These are phyloP conservation scores for Lecanicillium sp. DNA, from an alignment of 2,329 filamentous ascomycete genomes.

Conservation along the genomic window DNA sequence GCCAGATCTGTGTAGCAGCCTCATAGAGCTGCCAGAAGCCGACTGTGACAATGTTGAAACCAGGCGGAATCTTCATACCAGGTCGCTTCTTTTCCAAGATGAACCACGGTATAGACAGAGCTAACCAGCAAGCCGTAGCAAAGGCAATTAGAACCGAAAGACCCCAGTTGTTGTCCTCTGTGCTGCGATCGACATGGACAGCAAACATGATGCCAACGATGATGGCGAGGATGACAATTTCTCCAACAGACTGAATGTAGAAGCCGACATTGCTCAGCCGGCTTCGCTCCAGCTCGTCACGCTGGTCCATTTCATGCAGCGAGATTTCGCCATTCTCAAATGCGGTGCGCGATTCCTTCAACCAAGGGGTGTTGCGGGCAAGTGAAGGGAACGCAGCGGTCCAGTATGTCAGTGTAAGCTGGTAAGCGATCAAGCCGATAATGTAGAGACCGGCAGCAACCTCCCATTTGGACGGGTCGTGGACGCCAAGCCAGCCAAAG, in stretches of 20 bases:
- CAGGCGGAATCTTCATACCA: constrained; percentile 34
- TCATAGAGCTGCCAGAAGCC: constrained; percentile 54
- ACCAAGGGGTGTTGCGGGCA: constrained; percentile 25
- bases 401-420: constrained; percentile 61
- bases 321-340: constrained; percentile 38
- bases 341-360: constrained; percentile 22
- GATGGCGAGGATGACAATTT: constrained; percentile 54
- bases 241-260: constrained; percentile 53
- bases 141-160: constrained; percentile 58
- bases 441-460: constrained; percentile 55
- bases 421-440: constrained; percentile 57
- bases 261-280: constrained; percentile 56
- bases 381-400: constrained; percentile 46
- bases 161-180: constrained; percentile 57
- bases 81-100: constrained; percentile 54
- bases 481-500: constrained; percentile 60
- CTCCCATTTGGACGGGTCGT: constrained; percentile 51
- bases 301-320: constrained; percentile 50
- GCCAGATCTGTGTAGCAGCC: constrained; percentile 52
- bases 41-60: constrained; percentile 42
- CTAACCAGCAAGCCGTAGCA: constrained; percentile 54
- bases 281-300: constrained; percentile 55
- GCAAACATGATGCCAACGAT: constrained; percentile 58
- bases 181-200: constrained; percentile 48
- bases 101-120: constrained; percentile 60